These are phyloP conservation scores for Pilaira anomala DNA, from an alignment of 192 early-diverging fungal genomes.

Conservation along the genomic window DNA sequence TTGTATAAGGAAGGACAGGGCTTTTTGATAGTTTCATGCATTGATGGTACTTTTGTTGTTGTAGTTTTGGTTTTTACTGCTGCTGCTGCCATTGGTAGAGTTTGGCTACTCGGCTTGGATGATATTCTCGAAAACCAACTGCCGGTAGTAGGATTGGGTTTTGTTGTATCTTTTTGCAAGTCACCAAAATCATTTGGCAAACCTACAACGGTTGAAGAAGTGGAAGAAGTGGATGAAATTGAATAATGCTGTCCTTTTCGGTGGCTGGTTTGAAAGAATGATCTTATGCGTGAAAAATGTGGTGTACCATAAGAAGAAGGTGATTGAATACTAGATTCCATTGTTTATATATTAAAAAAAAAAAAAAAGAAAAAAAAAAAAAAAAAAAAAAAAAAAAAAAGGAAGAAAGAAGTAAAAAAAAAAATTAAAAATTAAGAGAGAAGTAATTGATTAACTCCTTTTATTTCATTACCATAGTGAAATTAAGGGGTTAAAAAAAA, in stretches of 20 bases:
- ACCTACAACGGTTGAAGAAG: background rate
- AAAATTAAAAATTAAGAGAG: background rate
- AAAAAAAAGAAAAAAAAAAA: background rate
- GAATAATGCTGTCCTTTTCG: background rate
- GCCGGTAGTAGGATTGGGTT: slow-evolving; percentile 12
- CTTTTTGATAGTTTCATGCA: slow-evolving; percentile 10
- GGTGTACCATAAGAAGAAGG: slow-evolving; percentile 13
- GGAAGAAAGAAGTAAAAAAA: background rate
- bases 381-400: slow-evolving; percentile 6
- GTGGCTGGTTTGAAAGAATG: slow-evolving; percentile 1
- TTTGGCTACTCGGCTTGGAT: no score
- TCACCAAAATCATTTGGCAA: slow-evolving; percentile 20
- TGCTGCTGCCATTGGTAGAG: background rate
- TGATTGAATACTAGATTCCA: slow-evolving; percentile 14
- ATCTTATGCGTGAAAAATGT: slow-evolving; percentile 17
- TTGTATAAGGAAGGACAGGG: slow-evolving; percentile 2
- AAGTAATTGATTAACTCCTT: slow-evolving; percentile 3
- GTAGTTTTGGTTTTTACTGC: background rate
- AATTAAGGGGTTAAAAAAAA: no score
- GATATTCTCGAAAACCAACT: slow-evolving; percentile 14
- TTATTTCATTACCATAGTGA: background rate
- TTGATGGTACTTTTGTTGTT: background rate
- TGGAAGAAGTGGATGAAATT: slow-evolving; percentile 4
- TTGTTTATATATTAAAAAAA: background rate
- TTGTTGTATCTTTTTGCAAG: background rate